phyloP scores from a whole-genome alignment of 805 yeast species.

The Ogataea ramenticola region DNA sequence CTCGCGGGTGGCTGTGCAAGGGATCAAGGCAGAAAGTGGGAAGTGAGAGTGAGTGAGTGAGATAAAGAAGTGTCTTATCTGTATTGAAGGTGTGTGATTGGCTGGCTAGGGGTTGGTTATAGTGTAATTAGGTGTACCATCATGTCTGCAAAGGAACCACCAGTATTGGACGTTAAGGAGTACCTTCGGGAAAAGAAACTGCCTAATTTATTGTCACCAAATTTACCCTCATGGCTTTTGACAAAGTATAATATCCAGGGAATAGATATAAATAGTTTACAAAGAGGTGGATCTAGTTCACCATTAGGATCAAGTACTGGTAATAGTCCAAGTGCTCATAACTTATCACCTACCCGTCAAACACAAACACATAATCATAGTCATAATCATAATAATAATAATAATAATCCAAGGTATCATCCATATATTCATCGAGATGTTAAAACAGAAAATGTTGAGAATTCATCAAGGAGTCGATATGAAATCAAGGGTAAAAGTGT shows the following conservation, averaged over 20 bases:
- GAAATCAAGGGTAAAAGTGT: not conserved
- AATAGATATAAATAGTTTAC: not conserved
- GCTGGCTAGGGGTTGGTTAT: too few relatives aligned
- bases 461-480: not conserved
- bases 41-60: too few relatives aligned
- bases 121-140: not conserved
- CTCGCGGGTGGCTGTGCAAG: too few relatives aligned
- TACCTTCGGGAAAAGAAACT: not conserved
- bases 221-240: not conserved
- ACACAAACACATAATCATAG: not conserved
- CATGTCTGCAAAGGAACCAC: not conserved
- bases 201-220: not conserved
- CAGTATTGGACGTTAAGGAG: not conserved
- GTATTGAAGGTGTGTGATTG: too few relatives aligned
- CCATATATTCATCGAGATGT: too few relatives aligned
- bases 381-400: not conserved
- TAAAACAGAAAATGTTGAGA: not conserved
- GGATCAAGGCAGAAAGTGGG: too few relatives aligned
- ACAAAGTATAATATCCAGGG: not conserved
- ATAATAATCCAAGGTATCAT: not conserved
- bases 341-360: too few relatives aligned
- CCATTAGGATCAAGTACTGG: not conserved
- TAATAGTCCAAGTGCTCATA: too few relatives aligned
- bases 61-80: too few relatives aligned
- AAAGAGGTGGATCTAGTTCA: not conserved